These are phyloP conservation scores for Amoebophrya sp. DNA, from an alignment of 169 alveolate species.

Conservation along the genomic window DNA sequence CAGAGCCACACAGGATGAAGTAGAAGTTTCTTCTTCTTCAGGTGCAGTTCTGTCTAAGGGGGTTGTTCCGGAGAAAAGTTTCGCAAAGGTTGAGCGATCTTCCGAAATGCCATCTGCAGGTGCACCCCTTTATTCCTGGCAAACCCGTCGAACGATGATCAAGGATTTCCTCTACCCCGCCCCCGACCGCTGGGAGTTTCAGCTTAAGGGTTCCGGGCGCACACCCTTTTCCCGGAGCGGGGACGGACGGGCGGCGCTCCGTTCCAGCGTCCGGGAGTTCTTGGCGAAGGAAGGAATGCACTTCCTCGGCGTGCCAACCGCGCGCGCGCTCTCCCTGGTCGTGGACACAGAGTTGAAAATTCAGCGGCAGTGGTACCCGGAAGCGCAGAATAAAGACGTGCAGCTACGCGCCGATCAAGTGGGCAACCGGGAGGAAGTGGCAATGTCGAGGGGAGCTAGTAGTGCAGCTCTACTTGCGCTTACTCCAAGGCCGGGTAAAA, in stretches of 20 bases:
- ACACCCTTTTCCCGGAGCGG: constrained; percentile 42
- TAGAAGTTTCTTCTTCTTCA: no score
- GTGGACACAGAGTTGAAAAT: background rate
- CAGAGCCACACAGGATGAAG: background rate
- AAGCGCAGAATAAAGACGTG: background rate
- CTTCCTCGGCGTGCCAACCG: constrained; percentile 25
- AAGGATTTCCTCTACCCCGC: background rate
- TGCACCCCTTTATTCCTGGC: no score
- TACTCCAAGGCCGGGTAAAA: no score
- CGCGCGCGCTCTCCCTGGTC: constrained; percentile 13
- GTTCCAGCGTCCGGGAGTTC: constrained; percentile 46
- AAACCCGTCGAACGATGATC: no score
- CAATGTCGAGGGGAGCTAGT: no score
- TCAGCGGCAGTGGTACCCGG: constrained; percentile 14
- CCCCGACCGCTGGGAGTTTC: constrained; percentile 42
- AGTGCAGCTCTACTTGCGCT: no score
- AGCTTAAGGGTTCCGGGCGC: constrained; percentile 43
- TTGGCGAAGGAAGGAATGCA: constrained; percentile 46
- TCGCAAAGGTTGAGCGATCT: no score
- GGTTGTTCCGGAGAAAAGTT: no score
- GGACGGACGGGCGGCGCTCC: constrained; percentile 46
- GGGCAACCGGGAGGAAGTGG: background rate
- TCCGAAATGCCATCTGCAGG: no score
- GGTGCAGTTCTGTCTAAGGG: no score
- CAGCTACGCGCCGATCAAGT: background rate